Conservation (phyloP, 495 filamentous ascomycete species). For the Penicillium psychrofluorescens region DNA sequence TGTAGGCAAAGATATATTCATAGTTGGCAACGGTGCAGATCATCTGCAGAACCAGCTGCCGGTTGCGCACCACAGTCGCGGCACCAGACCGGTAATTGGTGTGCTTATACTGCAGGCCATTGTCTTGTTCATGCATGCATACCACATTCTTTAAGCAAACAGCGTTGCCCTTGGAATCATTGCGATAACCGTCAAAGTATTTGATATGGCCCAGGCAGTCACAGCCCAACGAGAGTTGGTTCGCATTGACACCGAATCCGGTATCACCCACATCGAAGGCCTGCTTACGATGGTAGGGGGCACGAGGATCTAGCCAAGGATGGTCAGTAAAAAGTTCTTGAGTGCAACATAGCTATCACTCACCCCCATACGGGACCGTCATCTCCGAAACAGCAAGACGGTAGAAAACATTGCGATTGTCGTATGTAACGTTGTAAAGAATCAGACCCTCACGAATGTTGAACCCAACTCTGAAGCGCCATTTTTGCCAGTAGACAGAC, state of each 20-base stretch:
- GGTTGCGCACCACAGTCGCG: constrained; percentile 51
- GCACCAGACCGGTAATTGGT: constrained; percentile 58
- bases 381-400: constrained; percentile 66
- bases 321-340: not conserved
- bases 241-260: constrained; percentile 58
- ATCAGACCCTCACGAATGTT: constrained; percentile 59
- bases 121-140: constrained; percentile 64
- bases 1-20: constrained; percentile 78
- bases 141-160: constrained; percentile 50
- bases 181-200: constrained; percentile 53
- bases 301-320: constrained; percentile 50
- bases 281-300: constrained; percentile 60
- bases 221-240: constrained; percentile 60
- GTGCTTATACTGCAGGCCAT: constrained; percentile 59
- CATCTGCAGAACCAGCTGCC: constrained; percentile 62
- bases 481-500: constrained; percentile 59
- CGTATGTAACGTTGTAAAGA: constrained; percentile 59
- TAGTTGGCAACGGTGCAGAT: constrained; percentile 78
- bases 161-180: constrained; percentile 48
- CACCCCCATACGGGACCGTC: constrained; percentile 54
- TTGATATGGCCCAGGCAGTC: constrained; percentile 63
- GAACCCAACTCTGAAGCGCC: constrained; percentile 59
- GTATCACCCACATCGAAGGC: constrained; percentile 66
- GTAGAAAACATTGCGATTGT: constrained; percentile 61
- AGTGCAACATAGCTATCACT: not conserved